These are phyloP conservation scores for Pulveroboletus sp. DNA, from an alignment of 768 basidiomycete species.

Conservation along the genomic window DNA sequence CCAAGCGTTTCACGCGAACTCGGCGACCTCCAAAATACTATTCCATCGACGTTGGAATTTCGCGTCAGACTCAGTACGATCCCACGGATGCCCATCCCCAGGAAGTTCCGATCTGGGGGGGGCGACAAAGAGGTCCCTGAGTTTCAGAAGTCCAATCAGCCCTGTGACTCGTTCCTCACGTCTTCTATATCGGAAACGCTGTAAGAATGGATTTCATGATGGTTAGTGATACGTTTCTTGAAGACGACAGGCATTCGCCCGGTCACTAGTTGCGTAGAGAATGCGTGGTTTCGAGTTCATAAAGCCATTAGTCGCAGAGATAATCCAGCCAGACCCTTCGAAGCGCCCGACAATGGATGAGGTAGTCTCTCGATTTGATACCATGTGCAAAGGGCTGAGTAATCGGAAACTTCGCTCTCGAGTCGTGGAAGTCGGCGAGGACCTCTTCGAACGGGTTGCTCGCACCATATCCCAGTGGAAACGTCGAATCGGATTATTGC, in stretches of 20 bases:
- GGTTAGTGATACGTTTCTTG: conserved; percentile 29
- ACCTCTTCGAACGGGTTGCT: conserved; percentile 7
- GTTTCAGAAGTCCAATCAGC: no score
- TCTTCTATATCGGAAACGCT: no score
- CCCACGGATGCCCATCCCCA: conserved; percentile 24
- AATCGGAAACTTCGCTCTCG: conserved; percentile 26
- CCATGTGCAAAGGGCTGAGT: conserved; percentile 5
- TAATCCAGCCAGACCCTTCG: conserved; percentile 22
- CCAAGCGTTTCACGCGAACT: no score
- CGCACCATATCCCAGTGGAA: conserved; percentile 21
- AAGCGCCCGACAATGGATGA: conserved; percentile 22
- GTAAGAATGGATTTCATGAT: no score
- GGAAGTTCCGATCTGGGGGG: conserved; percentile 31
- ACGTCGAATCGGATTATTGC: conserved; percentile 16
- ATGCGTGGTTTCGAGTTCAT: conserved; percentile 22
- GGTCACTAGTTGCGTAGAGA: not conserved
- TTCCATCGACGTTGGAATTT: no score
- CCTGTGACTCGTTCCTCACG: no score
- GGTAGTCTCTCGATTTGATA: conserved; percentile 17
- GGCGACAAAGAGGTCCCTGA: conserved; percentile 36
- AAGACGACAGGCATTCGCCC: not conserved
- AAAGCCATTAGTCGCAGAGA: conserved; percentile 12
- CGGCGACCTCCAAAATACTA: no score
- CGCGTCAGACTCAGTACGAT: conserved; percentile 19
- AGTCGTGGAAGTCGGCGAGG: conserved; percentile 19